Conservation (phyloP, 345 rosid species). For the Citrus sinensis region DNA sequence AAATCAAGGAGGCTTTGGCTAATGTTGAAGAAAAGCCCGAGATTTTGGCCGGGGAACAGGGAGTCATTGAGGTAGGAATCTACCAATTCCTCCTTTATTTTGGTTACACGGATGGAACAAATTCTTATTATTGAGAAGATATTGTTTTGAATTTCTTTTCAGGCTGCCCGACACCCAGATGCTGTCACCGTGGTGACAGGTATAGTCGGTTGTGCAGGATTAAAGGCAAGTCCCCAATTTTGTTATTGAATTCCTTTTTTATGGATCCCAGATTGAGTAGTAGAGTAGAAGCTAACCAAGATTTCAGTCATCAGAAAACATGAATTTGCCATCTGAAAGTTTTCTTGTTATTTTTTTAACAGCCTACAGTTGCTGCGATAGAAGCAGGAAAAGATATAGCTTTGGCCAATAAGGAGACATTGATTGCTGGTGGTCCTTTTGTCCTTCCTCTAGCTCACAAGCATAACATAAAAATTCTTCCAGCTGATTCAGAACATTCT, state of each 20-base stretch:
- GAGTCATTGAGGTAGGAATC: constrained; percentile 66
- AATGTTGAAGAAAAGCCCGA: constrained; percentile 80
- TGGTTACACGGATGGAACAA: constrained; percentile 7
- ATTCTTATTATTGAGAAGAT: not conserved
- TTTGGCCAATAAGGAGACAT: constrained; percentile 96
- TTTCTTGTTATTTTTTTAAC: not conserved
- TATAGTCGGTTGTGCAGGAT: constrained; percentile 98
- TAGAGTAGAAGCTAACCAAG: not conserved
- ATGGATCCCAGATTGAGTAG: not conserved
- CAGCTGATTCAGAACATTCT: constrained; percentile 99
- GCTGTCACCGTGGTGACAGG: constrained; percentile 92
- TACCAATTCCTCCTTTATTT: constrained; percentile 6
- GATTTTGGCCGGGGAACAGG: constrained; percentile 92
- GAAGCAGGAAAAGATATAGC: constrained; percentile 96
- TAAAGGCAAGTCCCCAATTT: constrained; percentile 44
- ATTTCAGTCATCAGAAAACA: not conserved
- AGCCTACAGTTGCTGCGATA: constrained; percentile 98
- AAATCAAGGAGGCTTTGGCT: constrained; percentile 83
- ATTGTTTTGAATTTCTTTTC: constrained; percentile 24
- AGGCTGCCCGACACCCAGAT: constrained; percentile 95
- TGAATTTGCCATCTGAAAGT: constrained; percentile 9
- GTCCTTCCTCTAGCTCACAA: constrained; percentile 94
- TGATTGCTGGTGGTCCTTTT: constrained; percentile 96
- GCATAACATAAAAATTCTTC: constrained; percentile 90
- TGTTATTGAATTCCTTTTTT: not conserved